Base-by-base conservation (phyloP, 345 rosid genomes). In the Hibiscus tridactylites region DNA sequence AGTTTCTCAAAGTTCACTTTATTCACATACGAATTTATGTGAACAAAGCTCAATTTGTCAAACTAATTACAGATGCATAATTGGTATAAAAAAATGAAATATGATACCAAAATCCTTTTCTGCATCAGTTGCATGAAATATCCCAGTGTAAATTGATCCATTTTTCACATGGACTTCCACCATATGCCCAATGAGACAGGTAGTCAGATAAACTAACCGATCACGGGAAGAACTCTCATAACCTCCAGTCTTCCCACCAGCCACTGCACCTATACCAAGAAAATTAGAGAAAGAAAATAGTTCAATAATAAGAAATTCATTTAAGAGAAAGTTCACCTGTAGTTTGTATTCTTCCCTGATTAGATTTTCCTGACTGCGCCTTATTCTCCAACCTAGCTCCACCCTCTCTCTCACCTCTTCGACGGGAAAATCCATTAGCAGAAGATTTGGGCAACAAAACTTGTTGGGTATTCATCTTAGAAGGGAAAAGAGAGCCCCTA, bases 161-260 rank as follows among this genome's bases (percentile, higher is more conserved):
- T 86, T 83, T 82, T 87, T 92, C 76, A 91, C 91, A 80, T 91
- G 95, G 73, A 85, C 96, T 72, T 92, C 98, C 76, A 96, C 98
- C 64, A 62, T 81, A 64, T 87, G 96, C 75, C 97, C 99, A 70
- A 96, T 84, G 56, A 88, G 83, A 83, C 89, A 84, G 56, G 93
- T 78, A 47, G 90, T 64, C 68, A 89, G 65, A 82, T 89, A 96
- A 65, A 87, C 78, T 70, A 92, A 77, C 65, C 94, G 84, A 77
- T 91, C 99, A 9, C 84, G 87, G 3, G 85, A 83, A 79, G 85
- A 82, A 71, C 79, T 82, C 76, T 76, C 85, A 59, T 16, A 76
- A 73, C 73, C 85, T 77, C 81, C 91, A 83, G 75, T 73, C 80
- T 79, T 90, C 71, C 80, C 79, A 50, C 56, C 56, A 50, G 56